These are phyloP conservation scores for Penicillium hesseltinei DNA, from an alignment of 2,329 filamentous ascomycete genomes.

Conservation along the genomic window DNA sequence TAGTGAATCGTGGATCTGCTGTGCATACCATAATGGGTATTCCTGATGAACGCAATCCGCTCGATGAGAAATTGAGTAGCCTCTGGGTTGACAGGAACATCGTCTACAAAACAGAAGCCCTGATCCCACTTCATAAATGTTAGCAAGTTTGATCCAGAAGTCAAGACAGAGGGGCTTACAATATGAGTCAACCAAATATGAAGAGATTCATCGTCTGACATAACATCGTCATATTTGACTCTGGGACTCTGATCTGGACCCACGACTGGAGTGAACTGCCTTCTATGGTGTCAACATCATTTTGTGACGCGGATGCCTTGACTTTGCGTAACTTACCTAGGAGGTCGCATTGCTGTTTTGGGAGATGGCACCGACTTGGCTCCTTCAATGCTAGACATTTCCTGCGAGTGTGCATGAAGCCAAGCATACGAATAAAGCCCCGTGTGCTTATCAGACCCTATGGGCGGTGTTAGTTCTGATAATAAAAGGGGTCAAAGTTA, in stretches of 20 bases:
- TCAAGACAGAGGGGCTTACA: constrained; percentile 24
- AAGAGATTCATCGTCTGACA: constrained; percentile 57
- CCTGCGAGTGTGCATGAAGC: constrained; percentile 51
- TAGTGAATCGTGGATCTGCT: not conserved
- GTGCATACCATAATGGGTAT: constrained; percentile 79
- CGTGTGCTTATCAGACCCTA: constrained; percentile 68
- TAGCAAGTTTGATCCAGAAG: constrained; percentile 3
- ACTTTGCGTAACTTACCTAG: not conserved
- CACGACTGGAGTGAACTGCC: constrained; percentile 15
- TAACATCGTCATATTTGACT: constrained; percentile 61
- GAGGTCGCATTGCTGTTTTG: not conserved
- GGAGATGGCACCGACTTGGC: not conserved
- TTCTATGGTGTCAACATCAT: not conserved
- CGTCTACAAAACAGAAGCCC: constrained; percentile 76
- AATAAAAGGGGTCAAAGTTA: not conserved
- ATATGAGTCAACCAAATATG: constrained; percentile 64
- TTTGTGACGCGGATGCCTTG: not conserved
- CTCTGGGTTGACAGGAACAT: constrained; percentile 66
- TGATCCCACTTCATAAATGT: constrained; percentile 54
- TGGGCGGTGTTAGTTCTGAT: constrained; percentile 13
- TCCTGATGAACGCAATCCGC: constrained; percentile 79
- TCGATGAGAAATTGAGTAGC: constrained; percentile 73
- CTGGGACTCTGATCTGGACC: constrained; percentile 50
- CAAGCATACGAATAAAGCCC: constrained; percentile 68
- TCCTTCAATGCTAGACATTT: constrained; percentile 14